Evolutionary conservation across 768 basidiomycete genomes (phyloP).

Genomic region (Boletus vinaceobasis): DNA sequence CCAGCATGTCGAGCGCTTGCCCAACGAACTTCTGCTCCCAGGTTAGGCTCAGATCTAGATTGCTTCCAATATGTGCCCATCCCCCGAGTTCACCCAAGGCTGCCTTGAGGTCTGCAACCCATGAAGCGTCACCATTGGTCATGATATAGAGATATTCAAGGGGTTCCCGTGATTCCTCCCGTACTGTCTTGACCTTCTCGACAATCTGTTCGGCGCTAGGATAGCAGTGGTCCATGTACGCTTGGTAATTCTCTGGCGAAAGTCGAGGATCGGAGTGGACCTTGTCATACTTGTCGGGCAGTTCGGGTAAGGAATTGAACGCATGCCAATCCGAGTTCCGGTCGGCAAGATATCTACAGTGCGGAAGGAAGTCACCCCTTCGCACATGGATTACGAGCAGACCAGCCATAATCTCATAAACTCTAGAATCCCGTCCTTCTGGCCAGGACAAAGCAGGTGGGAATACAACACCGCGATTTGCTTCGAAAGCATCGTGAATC

Average conservation of each 20-base stretch:
- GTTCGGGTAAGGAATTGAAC: conserved; percentile 2
- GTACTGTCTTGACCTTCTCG: conserved; percentile 33
- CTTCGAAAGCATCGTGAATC: neutral
- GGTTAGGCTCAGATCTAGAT: conserved; percentile 38
- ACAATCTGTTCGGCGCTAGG: conserved; percentile 42
- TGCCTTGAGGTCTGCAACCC: conserved; percentile 37
- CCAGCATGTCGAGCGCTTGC: conserved; percentile 49
- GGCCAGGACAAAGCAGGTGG: neutral
- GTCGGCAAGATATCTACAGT: neutral
- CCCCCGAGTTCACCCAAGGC: conserved; percentile 29
- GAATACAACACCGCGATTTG: neutral
- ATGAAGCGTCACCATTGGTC: conserved; percentile 42
- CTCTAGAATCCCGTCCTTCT: too few species aligned
- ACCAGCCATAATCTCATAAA: neutral
- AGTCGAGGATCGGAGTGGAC: conserved; percentile 27
- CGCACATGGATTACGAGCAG: neutral
- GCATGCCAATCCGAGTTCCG: neutral
- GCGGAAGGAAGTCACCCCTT: neutral
- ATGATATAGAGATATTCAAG: conserved; percentile 43
- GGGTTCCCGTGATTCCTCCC: conserved; percentile 18
- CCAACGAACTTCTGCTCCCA: conserved; percentile 42
- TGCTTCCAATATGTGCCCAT: conserved; percentile 41
- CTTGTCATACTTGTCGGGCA: conserved; percentile 35
- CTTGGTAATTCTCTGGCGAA: conserved; percentile 19
- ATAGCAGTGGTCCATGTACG: conserved; percentile 40